phyloP scores from a whole-genome alignment of 441 rosid genomes.

The Corymbia citriodora region DNA sequence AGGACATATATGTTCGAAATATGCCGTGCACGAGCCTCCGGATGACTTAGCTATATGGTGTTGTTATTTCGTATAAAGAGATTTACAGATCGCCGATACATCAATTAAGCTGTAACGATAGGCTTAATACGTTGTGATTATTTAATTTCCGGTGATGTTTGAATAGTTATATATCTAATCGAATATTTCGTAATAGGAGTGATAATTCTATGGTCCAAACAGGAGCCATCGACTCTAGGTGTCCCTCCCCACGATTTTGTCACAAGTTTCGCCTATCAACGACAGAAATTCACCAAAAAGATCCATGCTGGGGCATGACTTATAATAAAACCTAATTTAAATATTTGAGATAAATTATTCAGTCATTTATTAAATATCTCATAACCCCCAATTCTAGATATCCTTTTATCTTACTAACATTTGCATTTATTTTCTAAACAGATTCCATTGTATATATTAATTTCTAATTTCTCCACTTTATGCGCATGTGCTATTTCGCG shows the following conservation, averaged over 20 bases:
- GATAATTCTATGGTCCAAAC: background rate
- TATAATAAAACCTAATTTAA: background rate
- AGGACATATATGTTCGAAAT: background rate
- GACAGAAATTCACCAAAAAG: background rate
- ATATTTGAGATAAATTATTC: background rate
- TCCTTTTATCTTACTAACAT: background rate
- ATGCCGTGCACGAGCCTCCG: background rate
- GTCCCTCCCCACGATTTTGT: background rate
- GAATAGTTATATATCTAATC: background rate
- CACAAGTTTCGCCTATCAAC: background rate
- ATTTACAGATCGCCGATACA: background rate
- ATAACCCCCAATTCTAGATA: background rate
- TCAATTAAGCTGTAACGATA: rapidly evolving
- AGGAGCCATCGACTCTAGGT: background rate
- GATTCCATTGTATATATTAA: background rate
- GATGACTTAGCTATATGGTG: background rate
- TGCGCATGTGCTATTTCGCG: background rate
- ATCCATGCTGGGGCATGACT: background rate
- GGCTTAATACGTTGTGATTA: background rate
- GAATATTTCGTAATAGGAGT: background rate
- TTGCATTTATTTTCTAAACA: background rate
- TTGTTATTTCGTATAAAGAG: too few relatives aligned
- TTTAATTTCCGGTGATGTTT: background rate
- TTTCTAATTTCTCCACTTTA: background rate
- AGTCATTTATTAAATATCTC: background rate